Evolutionary conservation across 768 basidiomycete genomes (phyloP), one percentile per base, ranked within the genome.

Genomic region (Leccinum fibrillosum): DNA sequence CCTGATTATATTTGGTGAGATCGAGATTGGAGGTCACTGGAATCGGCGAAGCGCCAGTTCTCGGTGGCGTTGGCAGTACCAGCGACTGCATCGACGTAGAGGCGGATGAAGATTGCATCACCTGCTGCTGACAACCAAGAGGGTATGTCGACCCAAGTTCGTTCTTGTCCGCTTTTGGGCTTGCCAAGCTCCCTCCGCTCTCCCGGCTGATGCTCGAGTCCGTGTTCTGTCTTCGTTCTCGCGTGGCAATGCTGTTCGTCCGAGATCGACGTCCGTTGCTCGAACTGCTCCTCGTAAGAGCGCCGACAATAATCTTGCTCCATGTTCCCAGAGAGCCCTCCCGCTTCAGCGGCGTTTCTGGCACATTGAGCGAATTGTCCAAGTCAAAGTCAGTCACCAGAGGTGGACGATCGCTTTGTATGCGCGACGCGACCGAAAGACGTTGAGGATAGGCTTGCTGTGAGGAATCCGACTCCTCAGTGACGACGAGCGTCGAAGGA

Each of bases 131-230:
- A 12, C 73, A 72, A 66, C 72, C 72, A 60, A 77, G 79, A 58
- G 77, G 77, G 59, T 72, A 73, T 50, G 73, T 70, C 19, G 67
- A 58, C 49, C 68, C 72, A 53, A 62, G 66, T 17, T 81, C 82
- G 32, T 71, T 75, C 67, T 80, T 82, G 65, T 87, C 86, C 23
- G 75, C 78, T 73, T 83, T 87, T 1, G 80, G 76, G 60, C 85
- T 86, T 3, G 80, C 83, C 37, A 86, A 72, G 68, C 89, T 91
- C 42, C 78, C 85, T 8, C 88, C 87, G 67, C 90, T 91, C 74
- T 91, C 89, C 45, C 88, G 79, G 66, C 86, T 89, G 52, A 88
- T 74, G 62, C 83, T 85, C 15, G 88, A 89, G 64, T 90, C 88
- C 3, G 85, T 86, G 58, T 86, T 78, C 68, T 86, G 84, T 42